A percentile compares a stretch with the other conserved stretches of the same genome.
phyloP scores from a whole-genome alignment of 139 green algal species.

The Zygnema circumcarinatum region DNA sequence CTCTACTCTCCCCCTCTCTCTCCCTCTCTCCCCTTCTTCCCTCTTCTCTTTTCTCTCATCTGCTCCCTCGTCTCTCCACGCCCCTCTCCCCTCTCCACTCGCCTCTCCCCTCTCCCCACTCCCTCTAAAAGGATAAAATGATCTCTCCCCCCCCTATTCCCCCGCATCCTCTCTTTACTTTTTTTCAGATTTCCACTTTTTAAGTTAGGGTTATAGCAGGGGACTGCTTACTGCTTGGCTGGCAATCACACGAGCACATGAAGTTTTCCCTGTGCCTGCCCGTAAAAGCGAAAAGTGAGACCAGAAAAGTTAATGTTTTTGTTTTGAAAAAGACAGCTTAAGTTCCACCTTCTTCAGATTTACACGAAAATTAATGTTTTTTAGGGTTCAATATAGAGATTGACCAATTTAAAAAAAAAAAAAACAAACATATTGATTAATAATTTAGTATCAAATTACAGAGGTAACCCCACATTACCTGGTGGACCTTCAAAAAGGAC shows the following conservation, averaged over 20 bases:
- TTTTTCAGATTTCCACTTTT: too few relatives aligned
- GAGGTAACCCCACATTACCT: too few relatives aligned
- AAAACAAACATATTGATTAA: constrained; percentile 5
- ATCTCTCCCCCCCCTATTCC: not conserved
- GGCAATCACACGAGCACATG: constrained; percentile 77
- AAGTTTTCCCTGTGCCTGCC: constrained; percentile 86
- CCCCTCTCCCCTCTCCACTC: not conserved
- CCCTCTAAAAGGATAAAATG: not conserved
- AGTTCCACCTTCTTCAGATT: not conserved
- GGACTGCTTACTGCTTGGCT: not conserved
- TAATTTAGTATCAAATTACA: too few relatives aligned
- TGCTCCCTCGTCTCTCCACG: not conserved
- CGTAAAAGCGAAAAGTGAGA: not conserved
- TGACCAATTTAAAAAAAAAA: constrained; percentile 6
- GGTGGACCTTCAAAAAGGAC: constrained; percentile 88
- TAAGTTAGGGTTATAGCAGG: not conserved
- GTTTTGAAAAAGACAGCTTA: too few relatives aligned
- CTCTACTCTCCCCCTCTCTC: not conserved
- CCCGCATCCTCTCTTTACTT: too few relatives aligned
- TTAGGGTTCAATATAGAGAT: not conserved
- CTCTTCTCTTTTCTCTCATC: not conserved
- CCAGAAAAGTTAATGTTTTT: too few relatives aligned
- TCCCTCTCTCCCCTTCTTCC: not conserved
- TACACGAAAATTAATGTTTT: not conserved
- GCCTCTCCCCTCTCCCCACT: not conserved